Evolutionary conservation across 1,284 basidiomycete genomes (phyloP).

Genomic region (Coniferiporia weirii): DNA sequence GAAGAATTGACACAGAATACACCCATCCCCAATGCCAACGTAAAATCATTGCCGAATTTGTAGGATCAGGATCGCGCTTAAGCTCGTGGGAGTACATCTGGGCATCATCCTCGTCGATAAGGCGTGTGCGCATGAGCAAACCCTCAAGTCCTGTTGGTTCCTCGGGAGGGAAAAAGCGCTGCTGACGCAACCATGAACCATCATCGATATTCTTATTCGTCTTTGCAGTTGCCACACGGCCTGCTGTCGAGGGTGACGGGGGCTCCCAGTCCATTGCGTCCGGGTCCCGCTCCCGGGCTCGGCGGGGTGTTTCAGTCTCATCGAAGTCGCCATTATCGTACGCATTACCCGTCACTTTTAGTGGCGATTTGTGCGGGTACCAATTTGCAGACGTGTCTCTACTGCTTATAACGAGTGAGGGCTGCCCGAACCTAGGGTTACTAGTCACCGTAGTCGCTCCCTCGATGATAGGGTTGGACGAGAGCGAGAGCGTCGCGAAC

Average conservation of each 20-base stretch:
- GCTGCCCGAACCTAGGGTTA: conserved; percentile 64
- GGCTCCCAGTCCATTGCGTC: conserved; percentile 72
- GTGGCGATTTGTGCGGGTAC: neutral
- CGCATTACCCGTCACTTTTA: conserved; percentile 17
- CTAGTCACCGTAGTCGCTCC: conserved; percentile 15
- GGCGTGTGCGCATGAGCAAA: conserved; percentile 59
- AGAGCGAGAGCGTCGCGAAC: conserved; percentile 56
- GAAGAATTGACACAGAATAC: conserved; percentile 30
- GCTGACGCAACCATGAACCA: conserved; percentile 38
- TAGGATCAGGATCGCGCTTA: neutral
- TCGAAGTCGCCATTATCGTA: conserved; percentile 24
- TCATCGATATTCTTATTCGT: conserved; percentile 7
- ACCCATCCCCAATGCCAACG: conserved; percentile 33
- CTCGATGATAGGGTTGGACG: conserved; percentile 51
- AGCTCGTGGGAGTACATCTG: neutral
- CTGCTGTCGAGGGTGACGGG: conserved; percentile 23
- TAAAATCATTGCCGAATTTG: neutral
- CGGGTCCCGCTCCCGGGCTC: conserved; percentile 29
- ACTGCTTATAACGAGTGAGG: conserved; percentile 38
- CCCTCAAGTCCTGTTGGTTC: conserved; percentile 72
- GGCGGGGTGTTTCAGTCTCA: conserved; percentile 22
- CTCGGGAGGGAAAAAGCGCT: conserved; percentile 71
- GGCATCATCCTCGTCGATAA: conserved; percentile 39
- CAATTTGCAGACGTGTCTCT: neutral
- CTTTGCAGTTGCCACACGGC: conserved; percentile 8